Evolutionary conservation across 768 basidiomycete genomes (phyloP).

Genomic region (Crassisporium funariophilum): DNA sequence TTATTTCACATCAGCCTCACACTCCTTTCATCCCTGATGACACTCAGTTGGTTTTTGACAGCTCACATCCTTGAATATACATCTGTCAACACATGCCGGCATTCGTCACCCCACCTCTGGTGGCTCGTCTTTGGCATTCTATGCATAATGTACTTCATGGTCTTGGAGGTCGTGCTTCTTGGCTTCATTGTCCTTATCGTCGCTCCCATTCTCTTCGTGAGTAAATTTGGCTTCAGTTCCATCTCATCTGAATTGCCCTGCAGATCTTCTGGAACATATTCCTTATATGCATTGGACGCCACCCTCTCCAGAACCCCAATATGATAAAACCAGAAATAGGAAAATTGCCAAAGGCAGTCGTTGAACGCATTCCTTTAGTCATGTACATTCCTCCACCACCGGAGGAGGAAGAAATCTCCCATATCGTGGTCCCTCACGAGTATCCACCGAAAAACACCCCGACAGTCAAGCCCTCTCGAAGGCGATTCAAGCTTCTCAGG

Average conservation of each 20-base stretch:
- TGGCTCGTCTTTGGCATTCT: slow-evolving; percentile 84
- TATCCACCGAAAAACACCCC: slow-evolving; percentile 62
- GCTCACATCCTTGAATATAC: slow-evolving; percentile 82
- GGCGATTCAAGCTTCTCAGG: slow-evolving; percentile 22
- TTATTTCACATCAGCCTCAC: slow-evolving; percentile 51
- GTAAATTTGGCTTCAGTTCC: slow-evolving; percentile 27
- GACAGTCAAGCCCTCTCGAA: slow-evolving; percentile 31
- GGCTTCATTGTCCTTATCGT: slow-evolving; percentile 78
- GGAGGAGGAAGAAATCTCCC: slow-evolving; percentile 41
- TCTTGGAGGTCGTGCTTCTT: slow-evolving; percentile 67
- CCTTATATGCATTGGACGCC: slow-evolving; percentile 76
- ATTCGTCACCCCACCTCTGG: slow-evolving; percentile 80
- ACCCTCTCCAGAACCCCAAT: slow-evolving; percentile 73
- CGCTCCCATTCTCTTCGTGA: slow-evolving; percentile 76
- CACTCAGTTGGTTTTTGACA: slow-evolving; percentile 81
- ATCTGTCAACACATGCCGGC: slow-evolving; percentile 71
- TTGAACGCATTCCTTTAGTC: slow-evolving; percentile 81
- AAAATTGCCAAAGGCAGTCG: slow-evolving; percentile 68
- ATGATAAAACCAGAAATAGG: slow-evolving; percentile 79
- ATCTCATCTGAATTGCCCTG: neutral
- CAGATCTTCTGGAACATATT: slow-evolving; percentile 80
- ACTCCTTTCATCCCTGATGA: slow-evolving; percentile 66
- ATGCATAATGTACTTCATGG: slow-evolving; percentile 77
- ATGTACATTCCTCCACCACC: slow-evolving; percentile 85
- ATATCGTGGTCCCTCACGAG: slow-evolving; percentile 43